Conservation (phyloP, 116 monocot genomes). For the Phalaenopsis hybrid region DNA sequence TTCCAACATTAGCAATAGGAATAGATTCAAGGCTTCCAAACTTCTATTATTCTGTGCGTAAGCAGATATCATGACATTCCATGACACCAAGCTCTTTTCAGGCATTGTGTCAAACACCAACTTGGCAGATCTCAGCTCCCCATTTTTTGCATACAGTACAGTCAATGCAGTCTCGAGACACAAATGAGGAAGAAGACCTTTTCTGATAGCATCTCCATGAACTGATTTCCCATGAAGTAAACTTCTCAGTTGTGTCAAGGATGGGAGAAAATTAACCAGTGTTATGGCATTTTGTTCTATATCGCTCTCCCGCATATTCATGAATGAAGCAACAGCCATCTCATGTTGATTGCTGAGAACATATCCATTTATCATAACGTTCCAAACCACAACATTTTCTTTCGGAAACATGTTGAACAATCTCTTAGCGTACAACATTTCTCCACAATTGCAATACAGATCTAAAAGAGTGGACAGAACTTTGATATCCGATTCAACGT, state of each 20-base stretch:
- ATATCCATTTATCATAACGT: conserved; percentile 63
- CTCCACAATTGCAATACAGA: conserved; percentile 68
- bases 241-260: conserved; percentile 26
- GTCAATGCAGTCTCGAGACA: conserved; percentile 54
- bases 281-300: conserved; percentile 36
- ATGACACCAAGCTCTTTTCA: conserved; percentile 54
- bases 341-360: conserved; percentile 19
- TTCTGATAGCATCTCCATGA: conserved; percentile 53
- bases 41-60: conserved; percentile 38
- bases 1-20: conserved; percentile 32
- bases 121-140: conserved; percentile 46
- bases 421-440: conserved; percentile 41
- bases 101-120: conserved; percentile 43
- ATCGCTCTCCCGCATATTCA: conserved; percentile 28
- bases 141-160: conserved; percentile 60
- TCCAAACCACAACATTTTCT: conserved; percentile 56
- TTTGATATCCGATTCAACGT: conserved; percentile 29
- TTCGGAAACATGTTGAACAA: conserved; percentile 20
- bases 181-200: conserved; percentile 37
- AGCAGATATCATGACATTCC: conserved; percentile 66
- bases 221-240: conserved; percentile 32
- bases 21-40: conserved; percentile 45
- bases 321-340: conserved; percentile 33
- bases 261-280: conserved; percentile 50
- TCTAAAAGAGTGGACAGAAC: conserved; percentile 48